A percentile compares a stretch with the other conserved stretches of the same genome.
Conservation (phyloP, 371 early-diverging fungal species). For the Rhizopus arrhizus region DNA sequence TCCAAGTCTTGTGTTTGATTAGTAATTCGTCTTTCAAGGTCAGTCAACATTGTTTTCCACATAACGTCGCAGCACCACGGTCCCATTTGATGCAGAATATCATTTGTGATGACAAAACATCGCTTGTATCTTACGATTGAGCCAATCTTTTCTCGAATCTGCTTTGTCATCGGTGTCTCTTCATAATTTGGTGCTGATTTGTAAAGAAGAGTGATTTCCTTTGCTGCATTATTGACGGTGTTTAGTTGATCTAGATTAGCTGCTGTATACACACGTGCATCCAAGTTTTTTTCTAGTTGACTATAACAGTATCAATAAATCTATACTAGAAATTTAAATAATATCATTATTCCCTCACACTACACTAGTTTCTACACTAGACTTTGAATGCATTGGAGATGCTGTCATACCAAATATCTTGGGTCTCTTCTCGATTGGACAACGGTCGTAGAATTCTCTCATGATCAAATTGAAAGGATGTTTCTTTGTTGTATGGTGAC, state of each 20-base stretch:
- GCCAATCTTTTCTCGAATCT: conserved; percentile 44
- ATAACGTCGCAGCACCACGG: conserved; percentile 69
- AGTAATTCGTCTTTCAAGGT: conserved; percentile 28
- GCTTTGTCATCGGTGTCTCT: conserved; percentile 43
- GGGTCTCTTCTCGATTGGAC: conserved; percentile 58
- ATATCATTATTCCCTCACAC: conserved; percentile 28
- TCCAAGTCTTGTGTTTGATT: conserved; percentile 20
- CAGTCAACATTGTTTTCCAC: conserved; percentile 50
- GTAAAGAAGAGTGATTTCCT: conserved; percentile 59
- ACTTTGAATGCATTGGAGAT: conserved; percentile 70
- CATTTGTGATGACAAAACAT: conserved; percentile 36
- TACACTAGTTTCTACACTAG: conserved; percentile 45
- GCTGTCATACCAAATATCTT: conserved; percentile 95
- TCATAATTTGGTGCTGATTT: conserved; percentile 38
- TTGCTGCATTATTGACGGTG: conserved; percentile 46
- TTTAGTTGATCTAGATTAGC: conserved; percentile 36
- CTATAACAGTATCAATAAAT: conserved; percentile 24
- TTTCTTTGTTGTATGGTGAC: conserved; percentile 84
- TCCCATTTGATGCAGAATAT: conserved; percentile 57
- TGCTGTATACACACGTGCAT: conserved; percentile 68
- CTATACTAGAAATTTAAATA: too few species aligned
- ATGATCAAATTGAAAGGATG: conserved; percentile 87
- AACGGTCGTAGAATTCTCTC: conserved; percentile 77
- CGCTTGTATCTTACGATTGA: conserved; percentile 37
- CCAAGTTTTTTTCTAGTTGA: conserved; percentile 70